These are phyloP conservation scores for Astragalus glycyphyllos DNA, from an alignment of 306 rosid species.

Conservation along the genomic window DNA sequence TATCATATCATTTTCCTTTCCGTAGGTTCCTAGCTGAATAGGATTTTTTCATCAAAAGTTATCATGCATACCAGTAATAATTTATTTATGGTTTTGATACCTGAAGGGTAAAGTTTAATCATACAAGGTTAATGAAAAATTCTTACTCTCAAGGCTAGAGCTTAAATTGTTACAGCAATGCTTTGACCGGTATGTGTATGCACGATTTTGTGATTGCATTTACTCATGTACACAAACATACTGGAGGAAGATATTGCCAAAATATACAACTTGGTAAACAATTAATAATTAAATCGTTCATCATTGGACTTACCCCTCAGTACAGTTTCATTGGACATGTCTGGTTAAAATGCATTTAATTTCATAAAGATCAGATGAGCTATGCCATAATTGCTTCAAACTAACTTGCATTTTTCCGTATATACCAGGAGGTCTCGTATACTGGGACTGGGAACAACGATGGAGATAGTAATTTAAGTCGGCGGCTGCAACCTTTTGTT, in stretches of 20 bases:
- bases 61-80: neutral
- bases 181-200: neutral
- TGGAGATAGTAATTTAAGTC: constrained; percentile 46
- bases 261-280: constrained; percentile 35
- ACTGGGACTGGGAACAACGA: constrained; percentile 33
- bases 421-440: constrained; percentile 56
- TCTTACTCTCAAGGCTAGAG: neutral
- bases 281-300: constrained; percentile 12
- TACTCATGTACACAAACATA: constrained; percentile 6
- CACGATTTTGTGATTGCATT: constrained; percentile 18
- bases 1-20: neutral
- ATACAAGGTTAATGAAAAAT: neutral
- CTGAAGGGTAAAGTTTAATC: neutral
- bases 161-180: neutral
- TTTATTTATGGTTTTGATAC: neutral
- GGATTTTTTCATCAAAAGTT: no score
- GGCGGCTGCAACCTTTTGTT: constrained; percentile 53
- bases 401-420: constrained; percentile 40
- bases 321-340: neutral
- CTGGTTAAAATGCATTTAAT: constrained; percentile 23
- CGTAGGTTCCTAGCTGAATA: neutral
- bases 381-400: constrained; percentile 24
- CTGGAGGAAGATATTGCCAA: constrained; percentile 20
- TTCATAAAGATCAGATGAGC: constrained; percentile 28
- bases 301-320: constrained; percentile 19